Percentiles rank a stretch among this genome's conserved stretches.
Evolutionary conservation across 2,329 filamentous ascomycete genomes (phyloP).

Genomic region (Clonostachys rhizophaga): DNA sequence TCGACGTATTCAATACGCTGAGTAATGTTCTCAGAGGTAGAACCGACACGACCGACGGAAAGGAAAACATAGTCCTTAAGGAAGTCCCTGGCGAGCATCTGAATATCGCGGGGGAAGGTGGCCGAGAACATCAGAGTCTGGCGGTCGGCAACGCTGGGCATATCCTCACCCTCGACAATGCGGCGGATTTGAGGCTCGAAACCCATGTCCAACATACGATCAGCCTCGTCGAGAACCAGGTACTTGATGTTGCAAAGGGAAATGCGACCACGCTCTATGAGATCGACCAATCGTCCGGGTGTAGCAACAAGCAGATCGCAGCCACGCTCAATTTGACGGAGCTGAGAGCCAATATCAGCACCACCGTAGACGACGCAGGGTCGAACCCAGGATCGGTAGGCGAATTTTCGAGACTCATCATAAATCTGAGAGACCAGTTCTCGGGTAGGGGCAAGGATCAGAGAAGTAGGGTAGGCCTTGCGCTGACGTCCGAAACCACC

Average conservation of each 20-base stretch:
- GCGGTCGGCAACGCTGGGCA: conserved; percentile 77
- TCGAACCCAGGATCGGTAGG: conserved; percentile 97
- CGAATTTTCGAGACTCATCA: conserved; percentile 96
- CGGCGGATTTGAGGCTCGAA: conserved; percentile 99
- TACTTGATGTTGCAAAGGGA: conserved; percentile 99
- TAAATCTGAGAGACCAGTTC: conserved; percentile 98
- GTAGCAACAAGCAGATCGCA: conserved; percentile 97
- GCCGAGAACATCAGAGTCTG: conserved; percentile 99
- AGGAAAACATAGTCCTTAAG: conserved; percentile 99
- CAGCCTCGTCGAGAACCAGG: conserved; percentile 95
- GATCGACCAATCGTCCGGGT: conserved; percentile 92
- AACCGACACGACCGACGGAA: conserved; percentile 96
- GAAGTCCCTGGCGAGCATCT: conserved; percentile 98
- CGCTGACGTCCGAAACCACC: conserved; percentile 86
- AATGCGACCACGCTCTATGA: conserved; percentile 97
- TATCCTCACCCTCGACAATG: conserved; percentile 97
- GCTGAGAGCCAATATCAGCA: conserved; percentile 96
- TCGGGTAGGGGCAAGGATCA: conserved; percentile 94
- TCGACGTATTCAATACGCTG: conserved; percentile 98
- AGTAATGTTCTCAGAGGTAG: conserved; percentile 99
- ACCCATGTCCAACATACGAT: conserved; percentile 99
- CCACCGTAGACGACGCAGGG: conserved; percentile 98
- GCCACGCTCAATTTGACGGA: conserved; percentile 94
- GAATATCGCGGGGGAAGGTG: conserved; percentile 97
- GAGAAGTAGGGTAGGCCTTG: conserved; percentile 94